Evolutionary conservation across 2,329 filamentous ascomycete species (phyloP).

Genomic region (Alternaria solani): DNA sequence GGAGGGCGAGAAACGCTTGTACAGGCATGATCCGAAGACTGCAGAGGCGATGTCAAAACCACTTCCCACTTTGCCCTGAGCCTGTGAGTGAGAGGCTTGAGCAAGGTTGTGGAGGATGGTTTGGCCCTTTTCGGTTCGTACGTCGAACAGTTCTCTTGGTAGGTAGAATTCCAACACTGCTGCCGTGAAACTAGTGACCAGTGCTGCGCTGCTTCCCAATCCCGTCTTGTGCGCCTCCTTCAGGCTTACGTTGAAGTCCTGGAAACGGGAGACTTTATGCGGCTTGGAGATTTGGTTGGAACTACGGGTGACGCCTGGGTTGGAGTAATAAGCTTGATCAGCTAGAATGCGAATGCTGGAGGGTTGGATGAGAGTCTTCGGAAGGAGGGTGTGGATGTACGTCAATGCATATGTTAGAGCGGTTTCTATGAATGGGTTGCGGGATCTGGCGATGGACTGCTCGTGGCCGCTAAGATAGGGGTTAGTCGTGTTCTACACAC

Average conservation of each 20-base stretch:
- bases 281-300: constrained; percentile 5
- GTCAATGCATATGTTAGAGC: constrained; percentile 87
- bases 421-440: constrained; percentile 91
- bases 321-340: constrained; percentile 95
- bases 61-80: constrained; percentile 94
- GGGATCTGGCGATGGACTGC: constrained; percentile 54
- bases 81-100: constrained; percentile 91
- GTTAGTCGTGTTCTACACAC: background rate
- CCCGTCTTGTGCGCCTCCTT: constrained; percentile 91
- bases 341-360: constrained; percentile 85
- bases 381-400: constrained; percentile 69
- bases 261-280: constrained; percentile 65
- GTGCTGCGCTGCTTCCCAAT: constrained; percentile 89
- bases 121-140: constrained; percentile 63
- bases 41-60: constrained; percentile 96
- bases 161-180: constrained; percentile 81
- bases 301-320: constrained; percentile 33
- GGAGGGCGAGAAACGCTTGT: constrained; percentile 87
- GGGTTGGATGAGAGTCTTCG: constrained; percentile 66
- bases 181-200: constrained; percentile 87
- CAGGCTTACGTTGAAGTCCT: constrained; percentile 78
- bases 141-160: constrained; percentile 62
- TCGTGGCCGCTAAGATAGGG: constrained; percentile 40
- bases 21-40: constrained; percentile 89
- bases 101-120: constrained; percentile 86